Percentiles rank a stretch among this genome's conserved stretches.
phyloP scores from a whole-genome alignment of 1,284 basidiomycete genomes.

The Erythrobasidium hasegawianum region DNA sequence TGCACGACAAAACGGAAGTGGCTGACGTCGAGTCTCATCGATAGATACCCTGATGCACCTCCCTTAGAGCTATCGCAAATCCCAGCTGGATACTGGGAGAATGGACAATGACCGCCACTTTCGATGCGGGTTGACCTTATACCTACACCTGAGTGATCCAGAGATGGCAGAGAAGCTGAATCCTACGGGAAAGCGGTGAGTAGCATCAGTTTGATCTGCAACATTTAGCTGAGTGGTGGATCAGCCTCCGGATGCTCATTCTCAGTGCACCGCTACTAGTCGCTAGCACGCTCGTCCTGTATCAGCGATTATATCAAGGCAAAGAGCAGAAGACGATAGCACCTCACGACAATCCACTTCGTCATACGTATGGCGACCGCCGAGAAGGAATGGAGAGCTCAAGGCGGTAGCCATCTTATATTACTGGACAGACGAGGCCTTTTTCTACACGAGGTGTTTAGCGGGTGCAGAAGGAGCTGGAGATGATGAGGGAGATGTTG shows the following conservation, averaged over 20 bases:
- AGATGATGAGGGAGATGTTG: too few relatives aligned
- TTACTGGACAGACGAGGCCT: too few relatives aligned
- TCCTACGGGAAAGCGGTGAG: conserved; percentile 21
- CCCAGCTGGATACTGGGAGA: conserved; percentile 12
- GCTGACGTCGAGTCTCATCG: too few relatives aligned
- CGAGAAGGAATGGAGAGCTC: not conserved
- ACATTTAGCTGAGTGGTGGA: not conserved
- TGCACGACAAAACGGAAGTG: too few relatives aligned
- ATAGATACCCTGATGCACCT: conserved; percentile 19
- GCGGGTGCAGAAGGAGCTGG: not conserved
- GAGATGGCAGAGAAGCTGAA: conserved; percentile 25
- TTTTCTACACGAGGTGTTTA: too few relatives aligned
- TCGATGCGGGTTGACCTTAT: conserved; percentile 2
- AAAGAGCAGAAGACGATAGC: conserved; percentile 32
- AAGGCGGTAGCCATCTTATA: not conserved
- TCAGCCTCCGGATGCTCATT: conserved; percentile 17
- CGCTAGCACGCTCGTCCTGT: conserved; percentile 18
- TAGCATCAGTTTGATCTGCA: not conserved
- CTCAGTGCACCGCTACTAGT: conserved; percentile 25
- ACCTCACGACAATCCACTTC: conserved; percentile 21
- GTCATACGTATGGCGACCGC: conserved; percentile 1
- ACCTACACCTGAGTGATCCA: not conserved
- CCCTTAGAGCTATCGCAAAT: not conserved
- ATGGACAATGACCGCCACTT: not conserved
- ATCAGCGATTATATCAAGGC: conserved; percentile 27